Evolutionary conservation across 371 early-diverging fungal species (phyloP).

Genomic region (Mortierella sp.): DNA sequence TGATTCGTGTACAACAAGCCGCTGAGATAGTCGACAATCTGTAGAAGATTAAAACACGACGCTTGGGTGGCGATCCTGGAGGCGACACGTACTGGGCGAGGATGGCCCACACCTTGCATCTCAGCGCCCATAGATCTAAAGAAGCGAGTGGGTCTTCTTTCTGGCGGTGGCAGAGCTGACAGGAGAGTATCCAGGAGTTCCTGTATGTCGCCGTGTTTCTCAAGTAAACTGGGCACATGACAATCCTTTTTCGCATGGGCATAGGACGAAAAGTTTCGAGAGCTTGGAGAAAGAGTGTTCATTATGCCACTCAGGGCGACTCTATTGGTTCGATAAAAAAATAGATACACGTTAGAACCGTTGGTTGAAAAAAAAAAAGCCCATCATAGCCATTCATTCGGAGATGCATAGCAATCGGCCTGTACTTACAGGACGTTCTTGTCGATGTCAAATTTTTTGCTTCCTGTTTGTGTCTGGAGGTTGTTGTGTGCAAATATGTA

Average conservation of each 20-base stretch:
- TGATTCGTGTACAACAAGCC: slow-evolving; percentile 14
- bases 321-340: too few species aligned
- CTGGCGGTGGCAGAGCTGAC: too few species aligned
- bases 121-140: background rate
- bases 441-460: too few species aligned
- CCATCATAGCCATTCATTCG: background rate
- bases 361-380: background rate
- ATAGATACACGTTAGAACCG: too few species aligned
- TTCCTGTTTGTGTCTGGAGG: too few species aligned
- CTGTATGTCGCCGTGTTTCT: background rate
- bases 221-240: slow-evolving; percentile 10
- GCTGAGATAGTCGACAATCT: slow-evolving; percentile 18
- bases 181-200: slow-evolving; percentile 19
- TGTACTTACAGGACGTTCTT: too few species aligned
- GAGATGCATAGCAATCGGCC: too few species aligned
- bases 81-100: background rate
- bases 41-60: slow-evolving; percentile 9
- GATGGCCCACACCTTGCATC: slow-evolving; percentile 10
- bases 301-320: slow-evolving; percentile 22
- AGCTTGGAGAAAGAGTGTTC: slow-evolving; percentile 20
- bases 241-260: slow-evolving; percentile 8
- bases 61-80: slow-evolving; percentile 5
- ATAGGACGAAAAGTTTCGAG: slow-evolving; percentile 10
- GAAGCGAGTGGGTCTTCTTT: slow-evolving; percentile 18
- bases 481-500: too few species aligned